Conservation (phyloP, 2,329 filamentous ascomycete genomes). For the Aspergillus ochraceus region DNA sequence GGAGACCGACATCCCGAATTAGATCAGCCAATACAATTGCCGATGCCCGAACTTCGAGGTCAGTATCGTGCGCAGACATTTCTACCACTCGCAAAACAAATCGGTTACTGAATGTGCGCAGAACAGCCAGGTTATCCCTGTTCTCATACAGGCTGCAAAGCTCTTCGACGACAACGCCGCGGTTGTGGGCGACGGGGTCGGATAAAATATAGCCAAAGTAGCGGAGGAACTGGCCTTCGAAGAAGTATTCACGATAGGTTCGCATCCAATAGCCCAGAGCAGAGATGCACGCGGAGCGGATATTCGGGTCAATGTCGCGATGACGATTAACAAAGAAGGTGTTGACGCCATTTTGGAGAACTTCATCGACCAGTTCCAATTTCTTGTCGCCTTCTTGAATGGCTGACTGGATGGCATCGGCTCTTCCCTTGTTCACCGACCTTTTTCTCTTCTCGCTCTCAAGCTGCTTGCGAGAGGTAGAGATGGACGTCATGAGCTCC, state of each 20-base stretch:
- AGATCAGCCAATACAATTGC: constrained; percentile 80
- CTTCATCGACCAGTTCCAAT: constrained; percentile 67
- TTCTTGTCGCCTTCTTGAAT: constrained; percentile 69
- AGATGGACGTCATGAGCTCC: constrained; percentile 69
- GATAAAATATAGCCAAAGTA: constrained; percentile 96
- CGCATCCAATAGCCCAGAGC: constrained; percentile 88
- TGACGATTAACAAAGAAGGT: constrained; percentile 94
- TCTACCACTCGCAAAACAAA: constrained; percentile 87
- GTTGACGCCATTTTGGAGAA: constrained; percentile 84
- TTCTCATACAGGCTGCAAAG: constrained; percentile 76
- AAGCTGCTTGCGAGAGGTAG: constrained; percentile 74
- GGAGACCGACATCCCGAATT: constrained; percentile 77
- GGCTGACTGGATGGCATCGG: constrained; percentile 70
- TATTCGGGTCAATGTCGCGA: constrained; percentile 86
- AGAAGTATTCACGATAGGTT: constrained; percentile 80
- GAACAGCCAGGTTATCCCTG: constrained; percentile 70
- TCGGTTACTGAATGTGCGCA: constrained; percentile 90
- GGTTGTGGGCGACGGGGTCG: constrained; percentile 70
- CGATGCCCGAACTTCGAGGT: constrained; percentile 74
- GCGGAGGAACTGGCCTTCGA: constrained; percentile 84
- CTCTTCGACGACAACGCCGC: constrained; percentile 84
- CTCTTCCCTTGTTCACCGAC: constrained; percentile 74
- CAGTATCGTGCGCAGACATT: constrained; percentile 84
- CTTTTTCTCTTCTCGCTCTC: constrained; percentile 73
- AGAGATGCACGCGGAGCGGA: constrained; percentile 83